Percentiles rank a stretch among this genome's conserved stretches.
These are phyloP conservation scores for Podila epigama DNA, from an alignment of 192 early-diverging fungal species.

Conservation along the genomic window DNA sequence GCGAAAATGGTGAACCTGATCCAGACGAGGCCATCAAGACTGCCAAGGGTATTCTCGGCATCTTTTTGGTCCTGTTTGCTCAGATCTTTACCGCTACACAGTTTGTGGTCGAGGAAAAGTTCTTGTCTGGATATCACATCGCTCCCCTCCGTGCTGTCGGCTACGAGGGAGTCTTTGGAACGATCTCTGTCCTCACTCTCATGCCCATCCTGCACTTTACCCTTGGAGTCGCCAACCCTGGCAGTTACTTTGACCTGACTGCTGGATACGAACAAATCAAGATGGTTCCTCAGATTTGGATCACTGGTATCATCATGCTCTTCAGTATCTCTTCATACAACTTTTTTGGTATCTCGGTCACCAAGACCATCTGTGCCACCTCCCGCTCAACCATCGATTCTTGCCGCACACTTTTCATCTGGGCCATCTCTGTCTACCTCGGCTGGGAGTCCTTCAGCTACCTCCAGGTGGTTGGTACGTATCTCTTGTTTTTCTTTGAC, in stretches of 20 bases:
- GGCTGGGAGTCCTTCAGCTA: constrained; percentile 95
- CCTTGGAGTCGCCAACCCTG: constrained; percentile 70
- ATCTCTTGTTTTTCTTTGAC: background rate
- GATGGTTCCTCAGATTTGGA: constrained; percentile 68
- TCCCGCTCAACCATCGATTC: constrained; percentile 95
- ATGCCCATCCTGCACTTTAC: constrained; percentile 81
- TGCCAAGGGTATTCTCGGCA: constrained; percentile 75
- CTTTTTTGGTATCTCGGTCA: constrained; percentile 94
- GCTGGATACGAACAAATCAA: constrained; percentile 77
- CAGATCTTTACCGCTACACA: constrained; percentile 94
- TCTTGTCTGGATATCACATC: constrained; percentile 80
- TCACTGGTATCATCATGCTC: constrained; percentile 80
- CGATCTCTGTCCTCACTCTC: constrained; percentile 68
- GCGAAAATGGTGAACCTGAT: constrained; percentile 29
- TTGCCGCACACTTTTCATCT: constrained; percentile 95
- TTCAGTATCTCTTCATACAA: constrained; percentile 97
- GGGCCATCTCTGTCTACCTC: constrained; percentile 88
- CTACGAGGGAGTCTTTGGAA: constrained; percentile 92
- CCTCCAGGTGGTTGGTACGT: constrained; percentile 89
- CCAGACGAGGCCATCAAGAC: constrained; percentile 55
- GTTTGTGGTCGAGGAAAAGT: constrained; percentile 97
- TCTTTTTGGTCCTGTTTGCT: constrained; percentile 85
- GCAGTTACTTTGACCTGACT: constrained; percentile 84
- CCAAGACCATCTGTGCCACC: constrained; percentile 85
- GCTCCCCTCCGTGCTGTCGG: constrained; percentile 92